These are phyloP conservation scores for Stachybotrys elegans DNA, from an alignment of 2,329 filamentous ascomycete genomes.

Conservation along the genomic window DNA sequence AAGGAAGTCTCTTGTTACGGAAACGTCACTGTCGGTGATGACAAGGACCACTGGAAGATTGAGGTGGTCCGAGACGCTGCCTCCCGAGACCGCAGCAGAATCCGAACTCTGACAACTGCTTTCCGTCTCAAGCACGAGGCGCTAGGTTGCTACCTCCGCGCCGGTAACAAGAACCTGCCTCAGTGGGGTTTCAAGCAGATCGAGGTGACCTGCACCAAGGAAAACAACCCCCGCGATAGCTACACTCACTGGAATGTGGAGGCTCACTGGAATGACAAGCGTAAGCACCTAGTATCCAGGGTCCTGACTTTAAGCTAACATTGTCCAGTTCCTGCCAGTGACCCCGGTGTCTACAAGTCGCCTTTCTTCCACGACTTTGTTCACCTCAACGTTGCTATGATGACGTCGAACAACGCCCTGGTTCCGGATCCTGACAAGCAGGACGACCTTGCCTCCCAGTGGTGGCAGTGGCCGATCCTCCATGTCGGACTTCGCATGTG, in stretches of 20 bases:
- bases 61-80: constrained; percentile 89
- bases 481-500: constrained; percentile 97
- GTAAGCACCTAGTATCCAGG: constrained; percentile 48
- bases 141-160: constrained; percentile 88
- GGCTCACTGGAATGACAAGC: constrained; percentile 86
- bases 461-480: constrained; percentile 98
- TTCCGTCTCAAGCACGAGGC: constrained; percentile 82
- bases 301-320: constrained; percentile 7
- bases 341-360: constrained; percentile 90
- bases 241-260: constrained; percentile 99
- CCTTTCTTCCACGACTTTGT: constrained; percentile 98
- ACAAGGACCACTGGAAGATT: constrained; percentile 95
- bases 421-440: constrained; percentile 98
- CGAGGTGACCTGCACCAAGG: constrained; percentile 90
- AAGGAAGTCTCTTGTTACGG: constrained; percentile 95
- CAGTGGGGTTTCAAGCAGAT: constrained; percentile 99
- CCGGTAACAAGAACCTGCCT: constrained; percentile 91
- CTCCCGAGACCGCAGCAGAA: constrained; percentile 74
- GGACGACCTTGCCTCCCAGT: constrained; percentile 91
- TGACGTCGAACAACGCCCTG: constrained; percentile 98
- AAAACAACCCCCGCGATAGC: constrained; percentile 84
- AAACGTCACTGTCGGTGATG: constrained; percentile 90
- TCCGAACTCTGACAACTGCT: constrained; percentile 87
- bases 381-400: constrained; percentile 98
- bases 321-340: constrained; percentile 71